Evolutionary conservation across 1,139 yeast species (phyloP), one percentile per base, ranked within the genome.

Genomic region (Suhomyces bolitotheri): DNA sequence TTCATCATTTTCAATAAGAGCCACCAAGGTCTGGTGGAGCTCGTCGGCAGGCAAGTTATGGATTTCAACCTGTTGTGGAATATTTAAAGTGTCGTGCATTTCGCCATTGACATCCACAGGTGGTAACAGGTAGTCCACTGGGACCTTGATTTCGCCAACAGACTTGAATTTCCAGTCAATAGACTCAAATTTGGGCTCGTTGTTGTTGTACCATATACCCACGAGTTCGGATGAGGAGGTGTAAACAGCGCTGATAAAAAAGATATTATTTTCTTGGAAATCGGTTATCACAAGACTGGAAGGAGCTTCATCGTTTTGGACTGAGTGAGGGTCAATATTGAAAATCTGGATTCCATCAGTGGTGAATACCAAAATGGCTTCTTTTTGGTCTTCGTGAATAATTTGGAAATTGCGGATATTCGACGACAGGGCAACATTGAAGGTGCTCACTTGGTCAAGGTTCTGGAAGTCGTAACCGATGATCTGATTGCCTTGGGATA

Each of bases 151-250:
- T 23, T 49, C 52, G 13, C 56, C 57, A 2, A 25, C 40, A 12
- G 44, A 21, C 12, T 39, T 29, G 33, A 39, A 40, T n/a, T 40
- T 39, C 61, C 60, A 58, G 24, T 43, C 50, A 14, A 58, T 43
- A 4, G 12, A 27, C 7, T 35, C 41, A 24, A 60, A 56, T 10
- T 44, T 47, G 5, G 62, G 60, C 41, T 58, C 62, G 39, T 53
- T 60, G 5, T 57, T 58, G 38, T 68, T 65, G 50, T 60, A 64
- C 70, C 71, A 70, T 13, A 66, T 58, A n/a, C 60, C 63, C 36
- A 43, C 39, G 15, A 53, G 40, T 20, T 36, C 40, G 24, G 26
- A 29, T 17, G 22, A 34, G n/a, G 34, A 29, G 21, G 10, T 28
- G 24, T 29, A 35, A 38, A 44, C 34, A 16, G 49, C 43, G 34